Evolutionary conservation across 2,329 filamentous ascomycete genomes (phyloP), one percentile per base, ranked within the genome.

Genomic region (Decorospora gaudefroyi): DNA sequence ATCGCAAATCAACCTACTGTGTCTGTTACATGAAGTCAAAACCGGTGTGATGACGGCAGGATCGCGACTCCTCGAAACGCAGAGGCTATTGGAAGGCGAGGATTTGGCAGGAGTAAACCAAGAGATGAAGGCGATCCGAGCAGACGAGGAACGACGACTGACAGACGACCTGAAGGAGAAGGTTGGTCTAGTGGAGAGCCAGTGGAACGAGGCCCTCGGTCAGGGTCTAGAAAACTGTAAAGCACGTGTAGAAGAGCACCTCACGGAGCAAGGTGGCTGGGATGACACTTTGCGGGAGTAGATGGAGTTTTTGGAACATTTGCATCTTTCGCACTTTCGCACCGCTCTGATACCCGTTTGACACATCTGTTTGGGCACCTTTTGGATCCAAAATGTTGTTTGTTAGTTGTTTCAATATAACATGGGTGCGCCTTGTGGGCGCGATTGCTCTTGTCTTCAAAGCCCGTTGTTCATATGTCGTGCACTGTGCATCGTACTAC

Each of bases 131-230:
- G 76, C 77, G 42, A 82, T 86, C 57, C 79, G 82, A 40, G 72
- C 73, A n/a, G 78, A 80, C 34, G 88, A 95, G 70, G 87, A 87
- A 61, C 74, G 75, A 23, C 74, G 81, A 42, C 72, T 96, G 62
- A 96, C 90, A 5, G 84, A 85, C 34, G 92, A 96, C 64, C 72
- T 97, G 55, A 93, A 97, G 73, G 92, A 96, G 63, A 95, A 95
- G 72, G 93, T 96, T 2, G 82, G 86, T 21, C 83, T 91, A 52
- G 88, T 97, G 22, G 90, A 96, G 71, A 87, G 90, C 41, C 90
- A 95, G 72, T 97, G 93, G 92, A 78, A 80, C 23, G 88, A 90
- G 61, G 90, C 88, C 4, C 76, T 97, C n/a, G 92, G 91, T 1
- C 84, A 85, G 51, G 82, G 84, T 42, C 78, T 97, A 57, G 81